phyloP scores from a whole-genome alignment of 2,329 filamentous ascomycete genomes.

The Lachnellula cervina region DNA sequence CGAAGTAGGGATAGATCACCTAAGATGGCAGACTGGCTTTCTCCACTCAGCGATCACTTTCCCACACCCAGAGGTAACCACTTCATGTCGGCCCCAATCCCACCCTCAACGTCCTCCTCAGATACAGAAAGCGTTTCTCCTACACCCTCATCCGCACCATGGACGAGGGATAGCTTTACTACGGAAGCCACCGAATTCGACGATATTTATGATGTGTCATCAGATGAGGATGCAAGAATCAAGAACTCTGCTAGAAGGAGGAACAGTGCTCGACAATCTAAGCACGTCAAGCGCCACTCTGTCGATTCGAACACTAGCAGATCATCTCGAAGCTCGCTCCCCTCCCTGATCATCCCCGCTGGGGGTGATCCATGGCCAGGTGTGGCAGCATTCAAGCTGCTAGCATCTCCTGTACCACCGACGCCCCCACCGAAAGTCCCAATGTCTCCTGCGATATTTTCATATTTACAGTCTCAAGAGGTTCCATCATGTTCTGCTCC shows the following conservation, averaged over 20 bases:
- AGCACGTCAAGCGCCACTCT: constrained; percentile 24
- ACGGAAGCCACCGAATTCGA: constrained; percentile 73
- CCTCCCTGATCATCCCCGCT: constrained; percentile 47
- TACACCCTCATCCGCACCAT: constrained; percentile 51
- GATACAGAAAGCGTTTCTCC: constrained; percentile 51
- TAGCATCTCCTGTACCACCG: constrained; percentile 54
- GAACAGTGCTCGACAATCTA: constrained; percentile 29
- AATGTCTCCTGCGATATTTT: constrained; percentile 71
- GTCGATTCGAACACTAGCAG: constrained; percentile 20
- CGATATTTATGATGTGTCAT: constrained; percentile 75
- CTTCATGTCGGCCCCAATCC: constrained; percentile 58
- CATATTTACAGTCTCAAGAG: constrained; percentile 63
- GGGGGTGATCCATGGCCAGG: constrained; percentile 42
- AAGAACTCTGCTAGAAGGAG: constrained; percentile 34
- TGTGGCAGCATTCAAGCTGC: constrained; percentile 42
- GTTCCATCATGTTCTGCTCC: constrained; percentile 74
- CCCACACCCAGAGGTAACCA: constrained; percentile 66
- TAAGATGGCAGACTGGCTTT: constrained; percentile 34
- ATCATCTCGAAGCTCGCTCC: constrained; percentile 34
- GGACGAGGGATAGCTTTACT: constrained; percentile 58
- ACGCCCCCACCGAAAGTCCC: constrained; percentile 64
- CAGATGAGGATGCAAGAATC: constrained; percentile 64
- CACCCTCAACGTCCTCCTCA: constrained; percentile 54
- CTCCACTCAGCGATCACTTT: constrained; percentile 54
- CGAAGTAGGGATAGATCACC: constrained; percentile 35